Evolutionary conservation across 2,329 filamentous ascomycete genomes (phyloP), one percentile per base, ranked within the genome.

Genomic region (Aspergillus caelatus): DNA sequence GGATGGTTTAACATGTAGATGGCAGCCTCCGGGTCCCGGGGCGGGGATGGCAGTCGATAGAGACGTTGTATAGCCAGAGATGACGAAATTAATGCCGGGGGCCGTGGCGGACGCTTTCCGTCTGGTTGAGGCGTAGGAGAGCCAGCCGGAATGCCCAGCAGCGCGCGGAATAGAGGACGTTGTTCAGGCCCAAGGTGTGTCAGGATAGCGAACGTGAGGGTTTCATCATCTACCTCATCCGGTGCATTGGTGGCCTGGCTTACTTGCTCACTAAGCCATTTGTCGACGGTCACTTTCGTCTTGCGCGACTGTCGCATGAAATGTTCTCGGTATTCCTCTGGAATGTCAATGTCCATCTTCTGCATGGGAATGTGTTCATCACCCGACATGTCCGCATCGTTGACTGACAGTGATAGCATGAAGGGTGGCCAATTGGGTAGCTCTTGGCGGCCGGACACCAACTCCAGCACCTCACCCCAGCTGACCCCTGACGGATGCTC

Each of bases 391-490:
- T 84, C 85, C n/a, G 88, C 78, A 12, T 83, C 83, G 36, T 79
- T 75, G 19, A 83, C 75, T 4, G 91, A 81, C 56, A 86, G 82
- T 3, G 86, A 86, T 69, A 94, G 85, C 68, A 91, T 88, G 72
- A 97, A 95, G 0, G 94, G 93, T 26, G 94, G 94, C 94, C 94
- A 97, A 19, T 85, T 80, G 0, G 94, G 94, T 58, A 97, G 84
- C 70, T 96, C 93, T 63, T 92, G 88, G 60, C 94, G 88, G 21
- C 94, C 94, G 67, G 93, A 95, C 14, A 97, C 93, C 74, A 94
- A 89, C 78, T 99, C 95, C 28, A 99, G 80, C 14, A 98, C 93
- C 75, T 98, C 94, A 11, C 95, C 94, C 94, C 94, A 99, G 66
- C 92, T 95, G 34, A 97, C 84, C 2, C 93, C 94, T 2, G 74